A percentile compares a stretch with the other conserved stretches of the same genome.
phyloP scores from a whole-genome alignment of 1,139 yeast species.

The Scheffersomyces insectosa region DNA sequence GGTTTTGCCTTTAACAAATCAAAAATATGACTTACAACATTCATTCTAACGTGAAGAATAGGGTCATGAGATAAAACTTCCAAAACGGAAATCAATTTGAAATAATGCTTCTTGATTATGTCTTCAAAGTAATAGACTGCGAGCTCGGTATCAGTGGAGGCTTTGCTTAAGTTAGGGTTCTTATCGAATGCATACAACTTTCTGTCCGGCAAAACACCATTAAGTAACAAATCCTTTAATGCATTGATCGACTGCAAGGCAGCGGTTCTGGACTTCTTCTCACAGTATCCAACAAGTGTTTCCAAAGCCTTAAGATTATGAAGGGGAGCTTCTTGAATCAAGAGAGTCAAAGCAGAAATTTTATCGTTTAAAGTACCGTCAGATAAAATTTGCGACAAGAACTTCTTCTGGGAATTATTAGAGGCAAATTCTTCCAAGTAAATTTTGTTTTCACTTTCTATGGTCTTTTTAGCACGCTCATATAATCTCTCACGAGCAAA shows the following conservation, averaged over 20 bases:
- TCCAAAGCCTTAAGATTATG: constrained; percentile 87
- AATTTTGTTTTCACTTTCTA: constrained; percentile 69
- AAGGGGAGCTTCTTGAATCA: constrained; percentile 92
- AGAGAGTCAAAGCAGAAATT: constrained; percentile 87
- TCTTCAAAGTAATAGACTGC: constrained; percentile 88
- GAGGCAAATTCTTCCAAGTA: constrained; percentile 79
- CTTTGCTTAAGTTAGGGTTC: constrained; percentile 56
- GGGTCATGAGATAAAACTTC: constrained; percentile 86
- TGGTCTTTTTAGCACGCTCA: constrained; percentile 64
- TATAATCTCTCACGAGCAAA: constrained; percentile 57
- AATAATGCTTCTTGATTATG: constrained; percentile 74
- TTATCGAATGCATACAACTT: constrained; percentile 79
- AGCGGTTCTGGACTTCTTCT: constrained; percentile 91
- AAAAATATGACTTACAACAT: constrained; percentile 72
- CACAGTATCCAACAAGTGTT: constrained; percentile 73
- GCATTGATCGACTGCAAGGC: constrained; percentile 91
- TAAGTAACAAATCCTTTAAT: constrained; percentile 79
- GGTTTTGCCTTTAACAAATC: constrained; percentile 84
- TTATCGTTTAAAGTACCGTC: constrained; percentile 96
- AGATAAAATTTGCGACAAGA: constrained; percentile 82
- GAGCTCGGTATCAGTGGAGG: constrained; percentile 52
- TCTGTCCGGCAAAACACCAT: constrained; percentile 83
- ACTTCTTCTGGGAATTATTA: constrained; percentile 82
- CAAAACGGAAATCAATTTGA: constrained; percentile 66
- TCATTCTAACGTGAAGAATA: constrained; percentile 85